Conservation (phyloP, 1,284 basidiomycete genomes). For the Marasmius oreades region DNA sequence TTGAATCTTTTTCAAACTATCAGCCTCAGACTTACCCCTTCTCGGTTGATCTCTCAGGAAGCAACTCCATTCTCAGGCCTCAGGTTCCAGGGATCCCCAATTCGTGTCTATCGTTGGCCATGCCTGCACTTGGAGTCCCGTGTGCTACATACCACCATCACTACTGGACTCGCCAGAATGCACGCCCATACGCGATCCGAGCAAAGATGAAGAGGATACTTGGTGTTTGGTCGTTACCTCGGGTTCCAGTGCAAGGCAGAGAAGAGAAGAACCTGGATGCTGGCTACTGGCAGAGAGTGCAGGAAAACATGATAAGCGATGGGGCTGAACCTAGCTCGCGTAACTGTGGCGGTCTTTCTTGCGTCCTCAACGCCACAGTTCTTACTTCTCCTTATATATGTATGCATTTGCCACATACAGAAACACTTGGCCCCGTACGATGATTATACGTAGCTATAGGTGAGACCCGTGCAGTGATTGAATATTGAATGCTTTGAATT, state of each 20-base stretch:
- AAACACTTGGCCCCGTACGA: too few species aligned
- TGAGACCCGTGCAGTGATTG: too few species aligned
- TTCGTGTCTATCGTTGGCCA: constrained; percentile 35
- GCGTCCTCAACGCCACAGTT: too few species aligned
- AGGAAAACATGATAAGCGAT: constrained; percentile 47
- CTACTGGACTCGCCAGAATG: constrained; percentile 13
- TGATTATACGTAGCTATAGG: too few species aligned
- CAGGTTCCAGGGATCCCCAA: background rate
- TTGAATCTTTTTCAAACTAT: constrained; percentile 1
- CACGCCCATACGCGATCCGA: constrained; percentile 36
- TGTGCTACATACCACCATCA: constrained; percentile 41
- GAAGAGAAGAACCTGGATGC: constrained; percentile 11
- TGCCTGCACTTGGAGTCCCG: constrained; percentile 35
- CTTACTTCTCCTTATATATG: too few species aligned
- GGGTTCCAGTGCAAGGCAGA: constrained; percentile 7
- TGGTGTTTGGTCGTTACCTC: constrained; percentile 37
- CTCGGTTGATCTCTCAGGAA: constrained; percentile 13
- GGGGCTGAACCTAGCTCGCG: constrained; percentile 10
- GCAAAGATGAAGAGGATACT: constrained; percentile 47
- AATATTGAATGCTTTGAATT: too few species aligned
- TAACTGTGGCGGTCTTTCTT: too few species aligned
- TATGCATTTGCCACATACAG: too few species aligned
- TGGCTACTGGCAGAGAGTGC: constrained; percentile 46
- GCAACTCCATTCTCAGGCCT: background rate
- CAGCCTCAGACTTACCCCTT: constrained; percentile 12